A percentile compares a stretch with the other conserved stretches of the same genome.
These are phyloP conservation scores for Perkinsus olseni DNA, from an alignment of 169 alveolate species.

Conservation along the genomic window DNA sequence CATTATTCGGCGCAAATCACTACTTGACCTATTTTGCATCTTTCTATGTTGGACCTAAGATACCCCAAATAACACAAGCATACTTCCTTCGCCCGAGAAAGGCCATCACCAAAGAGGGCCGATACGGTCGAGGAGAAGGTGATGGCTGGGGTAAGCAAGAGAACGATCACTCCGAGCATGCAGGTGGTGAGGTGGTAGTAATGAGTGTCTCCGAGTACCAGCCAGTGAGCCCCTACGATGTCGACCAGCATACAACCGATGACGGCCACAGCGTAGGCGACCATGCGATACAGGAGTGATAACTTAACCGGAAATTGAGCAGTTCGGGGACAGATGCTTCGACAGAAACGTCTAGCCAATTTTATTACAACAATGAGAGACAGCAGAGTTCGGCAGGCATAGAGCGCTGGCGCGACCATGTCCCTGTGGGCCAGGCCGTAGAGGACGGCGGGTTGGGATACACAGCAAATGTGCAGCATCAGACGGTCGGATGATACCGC, in stretches of 20 bases:
- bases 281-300: neutral
- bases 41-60: neutral
- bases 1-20: neutral
- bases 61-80: neutral
- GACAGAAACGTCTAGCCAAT: neutral
- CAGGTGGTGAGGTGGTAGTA: neutral
- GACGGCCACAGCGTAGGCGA: neutral
- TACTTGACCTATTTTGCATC: neutral
- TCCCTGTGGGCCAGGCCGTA: neutral
- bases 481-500: neutral
- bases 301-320: neutral
- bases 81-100: neutral
- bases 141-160: neutral
- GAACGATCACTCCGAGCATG: neutral
- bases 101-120: neutral
- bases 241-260: neutral
- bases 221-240: neutral
- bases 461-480: neutral
- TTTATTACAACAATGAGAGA: neutral
- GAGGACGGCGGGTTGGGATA: neutral
- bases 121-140: neutral
- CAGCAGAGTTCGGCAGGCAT: neutral
- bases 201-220: neutral
- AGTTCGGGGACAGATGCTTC: too few species aligned
- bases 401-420: neutral